phyloP scores from a whole-genome alignment of 148 eudicot species.

The Tetragonia tetragonoides region DNA sequence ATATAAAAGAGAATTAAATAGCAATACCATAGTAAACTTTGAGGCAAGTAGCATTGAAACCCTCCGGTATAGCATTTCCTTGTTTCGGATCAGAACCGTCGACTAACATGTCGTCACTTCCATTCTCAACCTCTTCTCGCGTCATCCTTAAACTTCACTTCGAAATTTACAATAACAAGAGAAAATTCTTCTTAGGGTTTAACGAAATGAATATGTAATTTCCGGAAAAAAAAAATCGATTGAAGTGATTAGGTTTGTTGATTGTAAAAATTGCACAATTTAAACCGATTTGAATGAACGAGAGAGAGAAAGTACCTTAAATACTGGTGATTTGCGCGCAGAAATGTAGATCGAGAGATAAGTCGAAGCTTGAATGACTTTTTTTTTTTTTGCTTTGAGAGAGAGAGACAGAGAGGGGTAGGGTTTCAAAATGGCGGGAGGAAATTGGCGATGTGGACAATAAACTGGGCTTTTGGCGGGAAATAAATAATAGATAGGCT shows the following conservation, averaged over 20 bases:
- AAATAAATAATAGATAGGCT: neutral
- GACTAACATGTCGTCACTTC: slow-evolving; percentile 66
- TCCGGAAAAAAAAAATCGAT: neutral
- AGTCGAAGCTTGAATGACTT: neutral
- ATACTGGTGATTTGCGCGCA: neutral
- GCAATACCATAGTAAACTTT: slow-evolving; percentile 65
- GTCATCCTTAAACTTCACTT: slow-evolving; percentile 30
- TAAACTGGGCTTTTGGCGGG: slow-evolving; percentile 22
- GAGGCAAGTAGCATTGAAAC: slow-evolving; percentile 59
- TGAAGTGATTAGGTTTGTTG: neutral
- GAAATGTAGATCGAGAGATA: neutral
- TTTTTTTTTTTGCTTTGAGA: neutral
- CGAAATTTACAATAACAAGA: slow-evolving; percentile 11
- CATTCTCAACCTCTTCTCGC: slow-evolving; percentile 47
- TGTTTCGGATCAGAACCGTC: slow-evolving; percentile 37
- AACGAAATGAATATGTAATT: neutral
- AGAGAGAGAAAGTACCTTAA: neutral
- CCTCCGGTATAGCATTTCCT: slow-evolving; percentile 36
- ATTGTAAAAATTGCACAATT: neutral
- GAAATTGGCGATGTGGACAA: slow-evolving; percentile 7
- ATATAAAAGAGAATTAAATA: neutral
- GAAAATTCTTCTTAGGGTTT: neutral
- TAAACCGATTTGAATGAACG: neutral
- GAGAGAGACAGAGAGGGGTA: neutral
- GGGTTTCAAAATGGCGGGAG: slow-evolving; percentile 28